Conservation (phyloP, 768 basidiomycete species). For the Leucocoprinus leucothites region DNA sequence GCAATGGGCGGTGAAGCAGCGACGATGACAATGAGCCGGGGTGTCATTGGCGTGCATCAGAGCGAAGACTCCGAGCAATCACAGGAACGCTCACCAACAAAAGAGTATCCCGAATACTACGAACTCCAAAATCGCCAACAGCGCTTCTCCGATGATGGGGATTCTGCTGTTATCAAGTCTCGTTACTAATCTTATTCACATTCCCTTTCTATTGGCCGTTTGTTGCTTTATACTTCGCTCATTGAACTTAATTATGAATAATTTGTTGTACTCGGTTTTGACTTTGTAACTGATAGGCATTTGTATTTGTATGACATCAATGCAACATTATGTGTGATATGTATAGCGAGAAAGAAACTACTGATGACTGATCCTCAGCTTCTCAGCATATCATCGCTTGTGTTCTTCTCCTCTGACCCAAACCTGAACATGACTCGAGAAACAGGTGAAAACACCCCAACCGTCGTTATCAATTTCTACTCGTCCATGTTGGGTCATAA, state of each 20-base stretch:
- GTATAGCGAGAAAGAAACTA: not conserved
- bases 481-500: constrained; percentile 42
- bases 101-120: constrained; percentile 16
- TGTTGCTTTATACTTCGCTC: not conserved
- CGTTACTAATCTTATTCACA: not conserved
- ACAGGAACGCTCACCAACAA: constrained; percentile 6
- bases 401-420: constrained; percentile 40
- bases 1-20: constrained; percentile 49
- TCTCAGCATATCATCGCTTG: too few relatives aligned
- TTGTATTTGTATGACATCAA: constrained; percentile 3
- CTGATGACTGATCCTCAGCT: too few relatives aligned
- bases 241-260: not conserved
- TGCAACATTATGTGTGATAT: not conserved
- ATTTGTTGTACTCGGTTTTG: not conserved
- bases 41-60: constrained; percentile 17
- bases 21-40: constrained; percentile 30
- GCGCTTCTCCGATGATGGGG: constrained; percentile 6
- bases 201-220: not conserved
- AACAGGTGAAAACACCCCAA: constrained; percentile 66
- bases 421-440: constrained; percentile 51
- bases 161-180: constrained; percentile 7
- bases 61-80: constrained; percentile 3
- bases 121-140: constrained; percentile 12
- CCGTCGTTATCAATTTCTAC: constrained; percentile 51
- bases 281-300: not conserved